A percentile compares a stretch with the other conserved stretches of the same genome.
phyloP scores from a whole-genome alignment of 352 stramenopile genomes.

The Lagenidium sp. region DNA sequence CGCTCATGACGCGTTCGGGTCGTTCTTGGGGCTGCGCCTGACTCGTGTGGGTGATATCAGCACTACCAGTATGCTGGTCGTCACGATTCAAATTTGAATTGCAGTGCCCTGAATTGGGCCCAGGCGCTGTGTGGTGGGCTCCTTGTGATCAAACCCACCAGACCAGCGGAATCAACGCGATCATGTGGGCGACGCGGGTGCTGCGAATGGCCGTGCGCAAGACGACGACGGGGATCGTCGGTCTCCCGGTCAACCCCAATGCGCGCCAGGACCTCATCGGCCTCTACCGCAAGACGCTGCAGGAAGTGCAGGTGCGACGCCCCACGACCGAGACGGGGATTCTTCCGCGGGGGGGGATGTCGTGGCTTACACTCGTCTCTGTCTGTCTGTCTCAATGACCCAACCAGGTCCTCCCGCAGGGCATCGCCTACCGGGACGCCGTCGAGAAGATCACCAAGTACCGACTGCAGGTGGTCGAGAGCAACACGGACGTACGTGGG shows the following conservation, averaged over 20 bases:
- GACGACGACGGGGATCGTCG: constrained; percentile 81
- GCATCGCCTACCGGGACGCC: constrained; percentile 59
- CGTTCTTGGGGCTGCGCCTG: neutral
- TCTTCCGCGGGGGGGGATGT: no score
- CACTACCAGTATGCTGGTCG: no score
- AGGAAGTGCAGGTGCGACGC: constrained; percentile 58
- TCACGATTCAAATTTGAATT: constrained; percentile 10
- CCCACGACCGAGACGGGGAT: neutral
- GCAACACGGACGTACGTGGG: constrained; percentile 55
- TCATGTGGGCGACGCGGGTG: constrained; percentile 82
- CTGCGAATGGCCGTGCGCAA: constrained; percentile 83
- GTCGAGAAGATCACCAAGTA: constrained; percentile 85
- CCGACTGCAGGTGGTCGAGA: constrained; percentile 64
- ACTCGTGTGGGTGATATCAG: no score
- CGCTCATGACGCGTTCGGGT: constrained; percentile 34
- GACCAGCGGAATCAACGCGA: no score
- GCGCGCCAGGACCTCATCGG: constrained; percentile 76
- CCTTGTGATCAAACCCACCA: no score
- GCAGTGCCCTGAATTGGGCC: constrained; percentile 10
- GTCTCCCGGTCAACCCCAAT: constrained; percentile 77
- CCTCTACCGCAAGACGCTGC: constrained; percentile 76
- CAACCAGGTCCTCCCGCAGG: constrained; percentile 55
- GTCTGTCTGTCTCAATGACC: no score
- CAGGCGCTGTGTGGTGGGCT: neutral
- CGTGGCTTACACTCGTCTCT: no score